Percentiles rank a stretch among this genome's conserved stretches.
These are phyloP conservation scores for Ichthyophthirius multifiliis DNA, from an alignment of 169 alveolate species.

Conservation along the genomic window DNA sequence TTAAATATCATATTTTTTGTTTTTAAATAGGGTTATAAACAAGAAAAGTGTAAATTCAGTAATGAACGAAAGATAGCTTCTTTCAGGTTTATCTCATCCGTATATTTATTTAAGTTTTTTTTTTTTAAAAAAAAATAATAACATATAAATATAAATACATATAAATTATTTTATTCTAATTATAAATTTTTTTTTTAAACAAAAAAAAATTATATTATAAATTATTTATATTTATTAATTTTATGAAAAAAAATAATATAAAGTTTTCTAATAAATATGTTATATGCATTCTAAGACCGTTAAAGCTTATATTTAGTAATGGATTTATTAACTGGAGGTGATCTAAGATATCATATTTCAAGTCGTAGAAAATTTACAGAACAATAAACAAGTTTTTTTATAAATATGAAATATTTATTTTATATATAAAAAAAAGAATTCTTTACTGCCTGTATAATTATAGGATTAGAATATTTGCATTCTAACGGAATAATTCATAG, in stretches of 20 bases:
- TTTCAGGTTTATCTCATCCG: conserved; percentile 19
- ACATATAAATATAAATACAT: no score
- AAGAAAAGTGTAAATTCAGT: conserved; percentile 70
- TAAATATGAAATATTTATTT: not conserved
- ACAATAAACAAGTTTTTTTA: conserved; percentile 46
- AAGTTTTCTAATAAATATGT: conserved; percentile 70
- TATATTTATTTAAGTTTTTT: no score
- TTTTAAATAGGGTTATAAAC: conserved; percentile 30
- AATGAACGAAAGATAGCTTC: conserved; percentile 64
- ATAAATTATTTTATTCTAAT: no score
- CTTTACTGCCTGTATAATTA: conserved; percentile 64
- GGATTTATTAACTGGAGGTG: conserved; percentile 73
- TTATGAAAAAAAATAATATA: no score
- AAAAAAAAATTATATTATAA: no score
- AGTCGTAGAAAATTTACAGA: conserved; percentile 55
- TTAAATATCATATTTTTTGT: not conserved
- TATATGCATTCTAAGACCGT: conserved; percentile 65
- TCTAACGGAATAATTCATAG: conserved; percentile 62
- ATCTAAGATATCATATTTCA: conserved; percentile 58
- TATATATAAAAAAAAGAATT: conserved; percentile 28
- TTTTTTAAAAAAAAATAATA: no score
- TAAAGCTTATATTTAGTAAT: conserved; percentile 59
- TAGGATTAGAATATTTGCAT: conserved; percentile 67
- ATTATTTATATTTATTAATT: no score
- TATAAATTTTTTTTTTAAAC: no score